Evolutionary conservation across 2,329 filamentous ascomycete species (phyloP).

Genomic region (Fusarium cyanostomum): DNA sequence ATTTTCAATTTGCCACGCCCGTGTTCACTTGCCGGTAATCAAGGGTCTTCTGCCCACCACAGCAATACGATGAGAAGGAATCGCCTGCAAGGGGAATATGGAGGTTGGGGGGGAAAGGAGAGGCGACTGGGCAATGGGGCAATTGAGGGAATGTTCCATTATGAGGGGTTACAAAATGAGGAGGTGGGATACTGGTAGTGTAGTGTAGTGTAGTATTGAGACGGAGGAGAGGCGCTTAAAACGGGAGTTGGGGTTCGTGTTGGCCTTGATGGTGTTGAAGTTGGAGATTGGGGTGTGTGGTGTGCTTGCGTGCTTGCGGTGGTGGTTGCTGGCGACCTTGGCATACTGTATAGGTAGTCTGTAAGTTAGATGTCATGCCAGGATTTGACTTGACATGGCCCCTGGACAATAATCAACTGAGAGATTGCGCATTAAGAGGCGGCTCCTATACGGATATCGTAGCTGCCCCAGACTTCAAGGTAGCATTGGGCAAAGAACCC

Average conservation of each 20-base stretch:
- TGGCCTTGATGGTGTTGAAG: constrained; percentile 31
- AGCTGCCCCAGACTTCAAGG: constrained; percentile 18
- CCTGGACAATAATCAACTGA: constrained; percentile 21
- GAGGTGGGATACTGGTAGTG: constrained; percentile 6
- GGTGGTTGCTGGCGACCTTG: neutral
- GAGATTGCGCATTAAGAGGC: constrained; percentile 17
- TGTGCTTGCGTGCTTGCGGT: neutral
- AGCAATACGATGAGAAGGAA: constrained; percentile 22
- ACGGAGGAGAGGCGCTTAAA: constrained; percentile 15
- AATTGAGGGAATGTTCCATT: constrained; percentile 24
- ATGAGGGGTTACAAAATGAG: neutral
- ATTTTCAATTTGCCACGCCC: constrained; percentile 20
- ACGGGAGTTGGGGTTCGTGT: constrained; percentile 35
- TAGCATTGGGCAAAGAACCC: neutral
- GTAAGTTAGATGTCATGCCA: constrained; percentile 10
- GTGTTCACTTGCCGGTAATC: constrained; percentile 11
- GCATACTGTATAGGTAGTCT: neutral
- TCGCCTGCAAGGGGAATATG: neutral
- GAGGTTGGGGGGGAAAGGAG: neutral
- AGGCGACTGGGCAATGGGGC: constrained; percentile 34
- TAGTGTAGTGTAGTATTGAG: neutral
- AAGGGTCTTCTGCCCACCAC: constrained; percentile 2
- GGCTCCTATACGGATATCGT: neutral
- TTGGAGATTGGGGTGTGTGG: constrained; percentile 7
- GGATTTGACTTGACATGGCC: constrained; percentile 5